These are phyloP conservation scores for Eimeria sp. DNA, from an alignment of 169 alveolate genomes.

Conservation along the genomic window DNA sequence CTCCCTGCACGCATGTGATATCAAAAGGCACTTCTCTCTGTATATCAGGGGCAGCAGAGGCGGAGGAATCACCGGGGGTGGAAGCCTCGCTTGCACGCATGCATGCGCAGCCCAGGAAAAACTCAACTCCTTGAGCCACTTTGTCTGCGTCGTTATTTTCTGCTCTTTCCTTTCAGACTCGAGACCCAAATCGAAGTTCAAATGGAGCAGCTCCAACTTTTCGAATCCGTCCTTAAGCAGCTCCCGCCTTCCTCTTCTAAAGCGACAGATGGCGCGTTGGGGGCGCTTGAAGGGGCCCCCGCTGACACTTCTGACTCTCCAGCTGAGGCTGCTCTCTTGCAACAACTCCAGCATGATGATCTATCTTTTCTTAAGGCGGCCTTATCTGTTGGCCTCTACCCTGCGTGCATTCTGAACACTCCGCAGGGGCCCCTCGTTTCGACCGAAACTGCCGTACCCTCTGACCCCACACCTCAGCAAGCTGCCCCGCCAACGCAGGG, in stretches of 20 bases:
- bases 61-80: neutral
- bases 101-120: neutral
- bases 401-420: neutral
- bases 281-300: conserved; percentile 37
- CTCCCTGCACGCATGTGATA: neutral
- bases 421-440: neutral
- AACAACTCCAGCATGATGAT: neutral
- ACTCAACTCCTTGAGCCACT: neutral
- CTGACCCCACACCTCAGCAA: neutral
- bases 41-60: neutral
- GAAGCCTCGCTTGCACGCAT: neutral
- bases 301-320: neutral
- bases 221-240: neutral
- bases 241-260: neutral
- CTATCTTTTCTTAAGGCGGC: neutral
- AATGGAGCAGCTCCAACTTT: conserved; percentile 11
- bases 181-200: conserved; percentile 17
- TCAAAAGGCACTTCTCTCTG: neutral
- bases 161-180: neutral
- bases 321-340: neutral
- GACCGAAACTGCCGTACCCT: too few relatives aligned
- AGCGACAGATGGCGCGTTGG: neutral
- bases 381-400: neutral
- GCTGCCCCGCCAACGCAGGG: neutral
- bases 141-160: neutral